phyloP scores from a whole-genome alignment of 768 basidiomycete genomes.

The Naganishia vaughanmartiniae region DNA sequence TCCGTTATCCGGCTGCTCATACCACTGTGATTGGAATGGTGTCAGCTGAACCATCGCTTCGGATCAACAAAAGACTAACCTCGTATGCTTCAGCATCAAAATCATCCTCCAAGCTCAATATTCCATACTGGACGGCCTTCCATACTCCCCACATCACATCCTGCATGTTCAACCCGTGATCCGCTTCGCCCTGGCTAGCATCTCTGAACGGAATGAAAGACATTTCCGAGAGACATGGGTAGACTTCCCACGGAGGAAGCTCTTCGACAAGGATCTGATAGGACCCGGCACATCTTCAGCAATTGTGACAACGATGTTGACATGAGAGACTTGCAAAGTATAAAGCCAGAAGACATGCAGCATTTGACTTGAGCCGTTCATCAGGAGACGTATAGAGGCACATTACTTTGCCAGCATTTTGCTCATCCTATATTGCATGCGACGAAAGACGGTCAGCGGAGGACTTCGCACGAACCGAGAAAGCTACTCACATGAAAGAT shows the following conservation, averaged over 20 bases:
- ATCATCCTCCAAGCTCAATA: conserved; percentile 53
- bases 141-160: conserved; percentile 90
- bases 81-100: conserved; percentile 58
- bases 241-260: conserved; percentile 79
- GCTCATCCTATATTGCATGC: background rate
- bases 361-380: conserved; percentile 71
- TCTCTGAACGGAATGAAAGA: conserved; percentile 83
- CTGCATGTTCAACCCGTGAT: conserved; percentile 90
- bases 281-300: conserved; percentile 59
- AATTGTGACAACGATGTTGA: background rate
- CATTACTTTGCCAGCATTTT: conserved; percentile 28
- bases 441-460: background rate
- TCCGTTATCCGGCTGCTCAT: conserved; percentile 68
- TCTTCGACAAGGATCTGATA: conserved; percentile 49
- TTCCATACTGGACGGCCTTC: conserved; percentile 53
- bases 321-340: conserved; percentile 68
- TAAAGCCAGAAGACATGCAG: conserved; percentile 87
- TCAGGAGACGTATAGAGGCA: conserved; percentile 63
- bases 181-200: conserved; percentile 84
- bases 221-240: conserved; percentile 84
- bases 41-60: background rate
- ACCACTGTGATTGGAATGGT: conserved; percentile 62
- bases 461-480: background rate
- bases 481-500: conserved; percentile 20
- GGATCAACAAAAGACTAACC: conserved; percentile 22